These are phyloP conservation scores for Haplographium delicatum DNA, from an alignment of 495 filamentous ascomycete genomes.

Conservation along the genomic window DNA sequence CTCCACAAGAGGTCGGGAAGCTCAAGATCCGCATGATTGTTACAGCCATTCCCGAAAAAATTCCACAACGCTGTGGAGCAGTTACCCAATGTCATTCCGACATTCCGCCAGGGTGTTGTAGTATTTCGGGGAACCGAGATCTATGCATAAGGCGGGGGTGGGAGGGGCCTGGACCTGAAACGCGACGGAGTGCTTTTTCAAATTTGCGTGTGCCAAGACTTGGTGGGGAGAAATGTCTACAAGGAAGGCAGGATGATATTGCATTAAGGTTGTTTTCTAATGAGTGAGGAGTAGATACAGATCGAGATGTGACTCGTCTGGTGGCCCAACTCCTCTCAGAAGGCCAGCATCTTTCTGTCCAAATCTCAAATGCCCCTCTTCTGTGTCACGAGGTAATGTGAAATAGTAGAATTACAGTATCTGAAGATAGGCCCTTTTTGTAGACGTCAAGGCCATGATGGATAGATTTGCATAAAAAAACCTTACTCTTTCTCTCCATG, in stretches of 20 bases:
- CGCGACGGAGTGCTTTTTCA: neutral
- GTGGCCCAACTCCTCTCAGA: no score
- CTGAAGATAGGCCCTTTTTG: no score
- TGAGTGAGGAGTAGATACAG: neutral
- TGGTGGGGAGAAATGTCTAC: slow-evolving; percentile 4
- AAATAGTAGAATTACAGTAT: no score
- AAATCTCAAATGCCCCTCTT: no score
- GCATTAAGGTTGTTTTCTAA: neutral
- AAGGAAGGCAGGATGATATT: neutral
- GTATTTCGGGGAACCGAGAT: neutral
- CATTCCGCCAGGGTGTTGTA: neutral
- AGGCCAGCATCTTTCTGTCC: no score
- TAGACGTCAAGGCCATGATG: no score
- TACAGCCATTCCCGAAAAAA: neutral
- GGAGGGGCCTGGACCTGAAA: neutral
- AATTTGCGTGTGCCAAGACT: neutral
- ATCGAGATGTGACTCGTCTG: neutral
- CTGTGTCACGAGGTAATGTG: no score
- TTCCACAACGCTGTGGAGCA: no score
- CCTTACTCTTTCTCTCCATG: no score
- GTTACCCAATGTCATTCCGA: neutral
- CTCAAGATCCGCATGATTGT: neutral
- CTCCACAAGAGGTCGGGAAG: neutral
- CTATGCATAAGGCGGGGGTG: neutral
- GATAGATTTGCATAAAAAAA: no score